Percentiles rank a stretch among this genome's conserved stretches.
Evolutionary conservation across 2,329 filamentous ascomycete species (phyloP).

Genomic region (Fusarium pseudonygamai): DNA sequence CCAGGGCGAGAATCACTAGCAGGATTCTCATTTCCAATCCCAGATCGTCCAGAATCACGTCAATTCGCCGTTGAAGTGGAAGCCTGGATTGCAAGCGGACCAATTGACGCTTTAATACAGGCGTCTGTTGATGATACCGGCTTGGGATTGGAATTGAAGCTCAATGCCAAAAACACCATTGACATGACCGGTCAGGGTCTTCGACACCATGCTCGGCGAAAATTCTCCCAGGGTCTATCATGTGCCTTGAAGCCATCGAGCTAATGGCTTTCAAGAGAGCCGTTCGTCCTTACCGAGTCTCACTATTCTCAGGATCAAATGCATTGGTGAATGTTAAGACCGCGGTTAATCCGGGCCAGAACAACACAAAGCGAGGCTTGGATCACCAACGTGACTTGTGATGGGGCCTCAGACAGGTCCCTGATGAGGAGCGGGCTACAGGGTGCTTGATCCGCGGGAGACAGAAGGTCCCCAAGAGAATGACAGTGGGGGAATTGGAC

Average conservation of each 20-base stretch:
- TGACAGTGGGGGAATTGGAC: constrained; percentile 21
- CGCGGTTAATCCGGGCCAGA: constrained; percentile 37
- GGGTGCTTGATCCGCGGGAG: constrained; percentile 38
- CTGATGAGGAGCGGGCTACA: constrained; percentile 39
- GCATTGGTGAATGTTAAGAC: constrained; percentile 27
- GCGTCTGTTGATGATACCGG: constrained; percentile 13
- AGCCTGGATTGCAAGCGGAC: constrained; percentile 30
- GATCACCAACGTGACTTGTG: constrained; percentile 38
- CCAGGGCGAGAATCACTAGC: constrained; percentile 26
- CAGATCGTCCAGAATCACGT: constrained; percentile 28
- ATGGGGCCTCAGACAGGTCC: constrained; percentile 38
- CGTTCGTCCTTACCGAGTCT: constrained; percentile 22
- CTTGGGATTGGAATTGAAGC: constrained; percentile 24
- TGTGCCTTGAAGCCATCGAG: constrained; percentile 24
- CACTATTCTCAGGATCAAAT: constrained; percentile 9
- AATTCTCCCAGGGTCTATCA: constrained; percentile 29
- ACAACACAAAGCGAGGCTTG: constrained; percentile 37
- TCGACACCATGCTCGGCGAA: constrained; percentile 6
- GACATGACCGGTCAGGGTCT: constrained; percentile 10
- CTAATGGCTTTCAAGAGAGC: constrained; percentile 16
- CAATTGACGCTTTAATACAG: constrained; percentile 22
- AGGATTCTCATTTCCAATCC: constrained; percentile 35
- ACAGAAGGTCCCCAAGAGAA: constrained; percentile 27
- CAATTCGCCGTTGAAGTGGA: constrained; percentile 27
- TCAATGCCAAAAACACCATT: constrained; percentile 21